phyloP scores from a whole-genome alignment of 2,329 filamentous ascomycete genomes.

The Fusarium nygamai region DNA sequence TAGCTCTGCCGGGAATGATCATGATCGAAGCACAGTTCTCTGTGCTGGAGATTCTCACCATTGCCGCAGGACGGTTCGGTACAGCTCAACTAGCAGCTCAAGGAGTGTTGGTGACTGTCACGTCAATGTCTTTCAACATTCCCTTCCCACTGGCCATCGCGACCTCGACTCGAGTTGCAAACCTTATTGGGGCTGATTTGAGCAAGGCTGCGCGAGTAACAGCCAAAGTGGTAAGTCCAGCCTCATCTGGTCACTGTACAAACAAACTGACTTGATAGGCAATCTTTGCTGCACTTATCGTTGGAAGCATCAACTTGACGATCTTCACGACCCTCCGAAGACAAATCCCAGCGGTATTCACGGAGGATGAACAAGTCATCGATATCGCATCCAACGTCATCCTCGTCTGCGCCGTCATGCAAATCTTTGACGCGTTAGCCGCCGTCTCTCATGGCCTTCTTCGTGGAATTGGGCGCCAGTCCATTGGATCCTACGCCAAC shows the following conservation, averaged over 20 bases:
- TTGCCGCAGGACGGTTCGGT: slow-evolving; percentile 80
- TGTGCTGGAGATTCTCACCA: slow-evolving; percentile 86
- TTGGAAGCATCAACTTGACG: slow-evolving; percentile 80
- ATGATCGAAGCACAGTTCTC: slow-evolving; percentile 94
- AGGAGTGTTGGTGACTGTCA: slow-evolving; percentile 80
- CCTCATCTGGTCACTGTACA: accelerated
- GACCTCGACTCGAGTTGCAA: slow-evolving; percentile 85
- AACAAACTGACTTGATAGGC: slow-evolving; percentile 45
- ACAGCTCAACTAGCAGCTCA: slow-evolving; percentile 84
- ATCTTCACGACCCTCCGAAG: slow-evolving; percentile 73
- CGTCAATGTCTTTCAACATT: slow-evolving; percentile 84
- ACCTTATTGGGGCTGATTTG: slow-evolving; percentile 85
- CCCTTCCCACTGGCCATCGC: slow-evolving; percentile 92
- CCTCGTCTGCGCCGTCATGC: slow-evolving; percentile 83
- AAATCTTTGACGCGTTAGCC: slow-evolving; percentile 85
- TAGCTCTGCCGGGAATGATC: slow-evolving; percentile 85
- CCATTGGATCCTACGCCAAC: slow-evolving; percentile 87
- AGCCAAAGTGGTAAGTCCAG: slow-evolving; percentile 70
- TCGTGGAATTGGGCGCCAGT: slow-evolving; percentile 83
- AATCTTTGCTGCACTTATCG: slow-evolving; percentile 68
- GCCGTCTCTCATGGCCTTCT: slow-evolving; percentile 84
- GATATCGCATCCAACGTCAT: slow-evolving; percentile 72
- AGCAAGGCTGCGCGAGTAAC: slow-evolving; percentile 80
- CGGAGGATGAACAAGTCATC: slow-evolving; percentile 73
- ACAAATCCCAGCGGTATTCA: slow-evolving; percentile 79